Conservation (phyloP, 768 basidiomycete genomes). For the Scleroderma bovista region DNA sequence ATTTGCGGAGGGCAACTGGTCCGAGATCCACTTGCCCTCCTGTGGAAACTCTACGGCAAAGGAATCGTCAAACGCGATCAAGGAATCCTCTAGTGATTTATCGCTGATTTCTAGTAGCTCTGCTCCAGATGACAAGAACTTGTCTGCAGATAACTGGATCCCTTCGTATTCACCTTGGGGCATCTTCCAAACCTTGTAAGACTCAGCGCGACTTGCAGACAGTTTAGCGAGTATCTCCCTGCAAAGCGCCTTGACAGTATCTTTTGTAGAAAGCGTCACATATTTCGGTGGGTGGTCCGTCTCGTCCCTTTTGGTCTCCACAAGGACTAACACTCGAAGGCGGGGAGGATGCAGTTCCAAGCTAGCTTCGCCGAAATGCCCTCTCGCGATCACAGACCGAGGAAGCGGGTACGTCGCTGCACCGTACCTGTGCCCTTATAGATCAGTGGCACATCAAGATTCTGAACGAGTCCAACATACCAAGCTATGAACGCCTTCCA, state of each 20-base stretch:
- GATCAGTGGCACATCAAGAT: constrained; percentile 1
- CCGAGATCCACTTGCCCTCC: constrained; percentile 54
- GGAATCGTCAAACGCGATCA: constrained; percentile 55
- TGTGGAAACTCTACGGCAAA: constrained; percentile 75
- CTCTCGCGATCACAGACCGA: constrained; percentile 61
- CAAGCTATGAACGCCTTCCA: constrained; percentile 68
- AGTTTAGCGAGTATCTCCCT: constrained; percentile 37
- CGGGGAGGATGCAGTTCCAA: constrained; percentile 72
- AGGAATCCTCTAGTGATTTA: constrained; percentile 52
- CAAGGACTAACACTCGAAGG: constrained; percentile 50
- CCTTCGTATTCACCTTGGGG: constrained; percentile 31
- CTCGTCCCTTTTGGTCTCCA: constrained; percentile 21
- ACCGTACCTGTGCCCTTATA: constrained; percentile 63
- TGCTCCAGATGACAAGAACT: constrained; percentile 23
- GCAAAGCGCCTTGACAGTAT: constrained; percentile 41
- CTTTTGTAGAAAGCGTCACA: constrained; percentile 47
- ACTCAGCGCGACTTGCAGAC: constrained; percentile 25
- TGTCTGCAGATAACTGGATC: constrained; percentile 23
- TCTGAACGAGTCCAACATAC: constrained; percentile 26
- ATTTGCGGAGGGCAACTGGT: constrained; percentile 17
- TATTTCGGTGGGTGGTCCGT: constrained; percentile 25
- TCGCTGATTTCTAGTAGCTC: constrained; percentile 40
- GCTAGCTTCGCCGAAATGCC: constrained; percentile 41
- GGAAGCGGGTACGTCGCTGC: constrained; percentile 48
- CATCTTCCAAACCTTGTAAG: constrained; percentile 64